Percentiles rank a stretch among this genome's conserved stretches.
phyloP scores from a whole-genome alignment of 2,329 filamentous ascomycete species.

The Penicillium sp. region DNA sequence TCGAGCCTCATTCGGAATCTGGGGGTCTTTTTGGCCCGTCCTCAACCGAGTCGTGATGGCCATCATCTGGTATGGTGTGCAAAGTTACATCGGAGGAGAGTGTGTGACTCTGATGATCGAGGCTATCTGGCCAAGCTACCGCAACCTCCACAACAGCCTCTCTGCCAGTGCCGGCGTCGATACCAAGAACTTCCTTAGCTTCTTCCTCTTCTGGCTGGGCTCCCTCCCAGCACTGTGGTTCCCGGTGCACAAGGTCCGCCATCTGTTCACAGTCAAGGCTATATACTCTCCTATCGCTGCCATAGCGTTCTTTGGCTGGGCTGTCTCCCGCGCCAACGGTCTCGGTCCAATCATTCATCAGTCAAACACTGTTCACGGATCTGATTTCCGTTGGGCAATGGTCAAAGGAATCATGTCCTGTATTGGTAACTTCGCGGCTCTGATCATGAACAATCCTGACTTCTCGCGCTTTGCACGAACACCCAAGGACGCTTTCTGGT shows the following conservation, averaged over 20 bases:
- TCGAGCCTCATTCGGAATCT: slow-evolving; percentile 81
- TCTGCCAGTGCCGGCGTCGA: slow-evolving; percentile 66
- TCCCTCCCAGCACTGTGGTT: slow-evolving; percentile 87
- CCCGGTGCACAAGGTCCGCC: slow-evolving; percentile 82
- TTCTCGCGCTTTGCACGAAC: slow-evolving; percentile 81
- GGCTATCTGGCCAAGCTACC: slow-evolving; percentile 70
- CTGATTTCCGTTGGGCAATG: slow-evolving; percentile 75
- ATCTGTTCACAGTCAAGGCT: slow-evolving; percentile 89
- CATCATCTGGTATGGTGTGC: slow-evolving; percentile 83
- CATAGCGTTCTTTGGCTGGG: slow-evolving; percentile 85
- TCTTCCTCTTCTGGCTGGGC: slow-evolving; percentile 82
- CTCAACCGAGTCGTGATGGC: slow-evolving; percentile 87
- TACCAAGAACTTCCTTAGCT: slow-evolving; percentile 75
- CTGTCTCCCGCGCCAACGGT: slow-evolving; percentile 76
- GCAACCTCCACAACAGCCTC: slow-evolving; percentile 69
- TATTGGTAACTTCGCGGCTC: slow-evolving; percentile 86
- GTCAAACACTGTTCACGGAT: slow-evolving; percentile 63
- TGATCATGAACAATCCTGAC: slow-evolving; percentile 79
- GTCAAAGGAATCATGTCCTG: slow-evolving; percentile 84
- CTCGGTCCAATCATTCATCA: slow-evolving; percentile 81
- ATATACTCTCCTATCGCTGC: slow-evolving; percentile 82
- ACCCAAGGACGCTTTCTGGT: slow-evolving; percentile 75
- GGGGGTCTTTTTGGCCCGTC: slow-evolving; percentile 85
- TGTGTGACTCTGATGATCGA: slow-evolving; percentile 90
- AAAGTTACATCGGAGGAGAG: slow-evolving; percentile 71